Percentiles rank a stretch among this genome's conserved stretches.
These are phyloP conservation scores for Tylopilus plumbeoviolaceoides DNA, from an alignment of 768 basidiomycete genomes.

Conservation along the genomic window DNA sequence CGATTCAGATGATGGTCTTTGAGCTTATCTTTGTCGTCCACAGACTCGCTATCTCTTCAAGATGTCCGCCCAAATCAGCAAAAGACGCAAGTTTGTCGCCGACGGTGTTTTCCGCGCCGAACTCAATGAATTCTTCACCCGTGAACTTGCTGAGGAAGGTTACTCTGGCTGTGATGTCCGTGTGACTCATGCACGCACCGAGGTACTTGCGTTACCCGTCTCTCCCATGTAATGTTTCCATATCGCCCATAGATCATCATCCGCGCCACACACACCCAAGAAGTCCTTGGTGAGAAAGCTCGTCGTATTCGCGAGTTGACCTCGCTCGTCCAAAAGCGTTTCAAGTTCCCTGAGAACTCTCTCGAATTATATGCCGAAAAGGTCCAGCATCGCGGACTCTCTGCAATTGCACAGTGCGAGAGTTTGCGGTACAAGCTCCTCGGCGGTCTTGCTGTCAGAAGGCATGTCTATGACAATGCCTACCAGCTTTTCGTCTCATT, in stretches of 20 bases:
- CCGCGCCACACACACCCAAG: conserved; percentile 98
- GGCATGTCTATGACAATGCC: conserved; percentile 47
- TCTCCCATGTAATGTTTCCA: background rate
- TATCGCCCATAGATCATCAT: conserved; percentile 78
- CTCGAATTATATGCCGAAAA: conserved; percentile 99
- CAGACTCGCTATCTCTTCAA: conserved; percentile 30
- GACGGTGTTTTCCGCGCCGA: conserved; percentile 99
- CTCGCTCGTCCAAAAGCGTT: conserved; percentile 96
- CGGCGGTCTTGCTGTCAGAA: conserved; percentile 97
- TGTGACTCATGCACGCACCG: conserved; percentile 97
- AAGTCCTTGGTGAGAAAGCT: conserved; percentile 98
- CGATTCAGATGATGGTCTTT: conserved; percentile 15
- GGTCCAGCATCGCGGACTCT: conserved; percentile 96
- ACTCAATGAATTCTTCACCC: conserved; percentile 97
- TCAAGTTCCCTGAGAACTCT: conserved; percentile 99
- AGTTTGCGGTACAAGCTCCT: conserved; percentile 98
- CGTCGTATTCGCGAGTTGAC: conserved; percentile 99
- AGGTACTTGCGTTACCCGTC: conserved; percentile 46
- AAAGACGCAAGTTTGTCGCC: conserved; percentile 98
- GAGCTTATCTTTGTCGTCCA: conserved; percentile 17
- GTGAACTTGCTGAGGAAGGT: conserved; percentile 97
- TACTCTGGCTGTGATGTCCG: conserved; percentile 99
- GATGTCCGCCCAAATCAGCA: conserved; percentile 89
- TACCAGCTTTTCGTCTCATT: background rate
- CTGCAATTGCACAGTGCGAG: conserved; percentile 98